Evolutionary conservation across 768 basidiomycete species (phyloP).

Genomic region (Leccinellum rugosiceps): DNA sequence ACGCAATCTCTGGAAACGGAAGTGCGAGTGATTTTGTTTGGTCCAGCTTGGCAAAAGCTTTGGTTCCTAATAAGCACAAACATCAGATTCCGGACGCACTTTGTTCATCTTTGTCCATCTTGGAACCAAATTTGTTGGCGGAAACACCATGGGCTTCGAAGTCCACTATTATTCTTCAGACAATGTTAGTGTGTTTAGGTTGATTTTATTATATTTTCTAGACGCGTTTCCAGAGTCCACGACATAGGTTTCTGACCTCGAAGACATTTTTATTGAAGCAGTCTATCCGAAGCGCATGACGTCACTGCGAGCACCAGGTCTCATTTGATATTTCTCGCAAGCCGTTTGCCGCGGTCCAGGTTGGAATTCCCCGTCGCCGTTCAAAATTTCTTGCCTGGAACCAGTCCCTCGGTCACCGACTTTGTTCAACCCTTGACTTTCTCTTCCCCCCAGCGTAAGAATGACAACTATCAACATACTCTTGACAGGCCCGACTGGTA

Average conservation of each 20-base stretch:
- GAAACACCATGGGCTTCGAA: background rate
- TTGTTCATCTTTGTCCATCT: background rate
- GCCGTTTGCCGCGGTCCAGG: background rate
- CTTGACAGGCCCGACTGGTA: conserved; percentile 23
- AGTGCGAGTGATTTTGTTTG: conserved; percentile 20
- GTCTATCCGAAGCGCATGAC: background rate
- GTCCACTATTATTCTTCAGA: background rate
- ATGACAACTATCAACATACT: conserved; percentile 14
- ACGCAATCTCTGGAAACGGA: conserved; percentile 7
- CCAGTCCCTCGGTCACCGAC: background rate
- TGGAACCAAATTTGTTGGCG: background rate
- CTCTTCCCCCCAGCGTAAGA: background rate
- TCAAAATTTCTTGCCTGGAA: background rate
- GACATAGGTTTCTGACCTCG: background rate
- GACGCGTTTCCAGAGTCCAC: background rate
- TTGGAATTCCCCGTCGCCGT: conserved; percentile 4
- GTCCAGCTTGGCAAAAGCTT: conserved; percentile 22
- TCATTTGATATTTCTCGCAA: background rate
- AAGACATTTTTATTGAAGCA: background rate
- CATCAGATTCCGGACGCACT: background rate
- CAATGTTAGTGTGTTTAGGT: background rate
- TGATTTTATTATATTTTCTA: background rate
- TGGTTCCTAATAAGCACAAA: conserved; percentile 25
- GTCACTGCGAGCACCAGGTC: background rate
- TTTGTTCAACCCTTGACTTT: background rate